These are phyloP conservation scores for Aciculosporium take DNA, from an alignment of 2,329 filamentous ascomycete genomes.

Conservation along the genomic window DNA sequence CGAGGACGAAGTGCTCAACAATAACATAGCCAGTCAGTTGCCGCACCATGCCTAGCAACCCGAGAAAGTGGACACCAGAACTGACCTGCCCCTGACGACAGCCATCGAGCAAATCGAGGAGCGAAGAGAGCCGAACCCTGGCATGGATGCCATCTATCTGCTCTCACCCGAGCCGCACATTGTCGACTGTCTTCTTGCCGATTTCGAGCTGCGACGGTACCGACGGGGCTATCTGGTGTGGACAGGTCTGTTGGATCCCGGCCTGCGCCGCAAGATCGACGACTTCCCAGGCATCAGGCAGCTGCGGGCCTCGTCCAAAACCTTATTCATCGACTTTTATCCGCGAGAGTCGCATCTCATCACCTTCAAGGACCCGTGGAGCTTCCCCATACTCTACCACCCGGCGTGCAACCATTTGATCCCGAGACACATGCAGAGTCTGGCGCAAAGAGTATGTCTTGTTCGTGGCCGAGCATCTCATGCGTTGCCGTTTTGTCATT, in stretches of 20 bases:
- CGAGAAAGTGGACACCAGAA: conserved; percentile 4
- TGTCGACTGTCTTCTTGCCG: conserved; percentile 85
- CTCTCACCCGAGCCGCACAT: conserved; percentile 76
- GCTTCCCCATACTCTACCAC: conserved; percentile 85
- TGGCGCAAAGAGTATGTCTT: conserved; percentile 70
- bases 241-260: conserved; percentile 60
- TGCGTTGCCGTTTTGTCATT: neutral
- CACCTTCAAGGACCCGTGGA: conserved; percentile 89
- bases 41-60: conserved; percentile 1
- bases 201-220: conserved; percentile 77
- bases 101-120: conserved; percentile 93
- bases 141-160: conserved; percentile 91
- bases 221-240: conserved; percentile 68
- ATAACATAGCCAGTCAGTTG: conserved; percentile 83
- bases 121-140: conserved; percentile 63
- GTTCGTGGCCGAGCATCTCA: too few relatives aligned
- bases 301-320: conserved; percentile 66
- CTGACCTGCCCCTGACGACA: conserved; percentile 24
- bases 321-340: conserved; percentile 76
- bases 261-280: conserved; percentile 61
- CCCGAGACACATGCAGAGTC: conserved; percentile 62
- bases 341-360: conserved; percentile 83
- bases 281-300: conserved; percentile 52
- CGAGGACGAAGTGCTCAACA: conserved; percentile 92
- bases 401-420: conserved; percentile 78